Base-by-base conservation (phyloP, 164 flowering plant genomes). In the Tetrastigma voinierianum region DNA sequence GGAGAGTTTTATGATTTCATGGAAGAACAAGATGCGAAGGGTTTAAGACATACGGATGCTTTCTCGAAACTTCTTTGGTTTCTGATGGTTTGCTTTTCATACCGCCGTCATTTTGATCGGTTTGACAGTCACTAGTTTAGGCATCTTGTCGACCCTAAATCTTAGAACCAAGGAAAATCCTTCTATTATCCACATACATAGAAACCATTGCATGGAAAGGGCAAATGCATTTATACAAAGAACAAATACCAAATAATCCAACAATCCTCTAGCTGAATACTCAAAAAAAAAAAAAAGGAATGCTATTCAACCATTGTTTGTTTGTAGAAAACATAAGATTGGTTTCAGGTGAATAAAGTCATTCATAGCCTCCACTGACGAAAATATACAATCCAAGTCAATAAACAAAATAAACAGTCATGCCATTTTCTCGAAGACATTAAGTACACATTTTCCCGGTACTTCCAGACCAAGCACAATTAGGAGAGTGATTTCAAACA, bases 341-440 rank as follows among this genome's bases (percentile, higher is more conserved):
- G n/a, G n/a, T n/a, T n/a, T n/a, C n/a, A n/a, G n/a, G n/a, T n/a
- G n/a, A n/a, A n/a, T n/a, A n/a, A n/a, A n/a, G n/a, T n/a, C n/a
- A n/a, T n/a, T n/a, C n/a, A 95, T 76, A 57, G 99, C 97, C 72
- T 95, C 97, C 59, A 95, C 76, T 97, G 92, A 89, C 67, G n/a
- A 47, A 60, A 77, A 72, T 10, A 64, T 9, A 43, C 6, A 40
- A 64, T n/a, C 24, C 25, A 15, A 60, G 25, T 65, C 24, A 68
- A 16, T 14, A 19, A 64, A 43, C n/a, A 55, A 53, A 7, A 57
- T 32, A 4, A 10, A 12, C 44, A 56, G 23, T 56, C 25, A 24
- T 56, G 44, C 23, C 14, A 32, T 15, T 58, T 40, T 40, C 12
- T 47, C 8, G n/a, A 18, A 15, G 18, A n/a, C n/a, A n/a, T n/a